Evolutionary conservation across 768 basidiomycete genomes (phyloP).

Genomic region (Boletus fagicola): DNA sequence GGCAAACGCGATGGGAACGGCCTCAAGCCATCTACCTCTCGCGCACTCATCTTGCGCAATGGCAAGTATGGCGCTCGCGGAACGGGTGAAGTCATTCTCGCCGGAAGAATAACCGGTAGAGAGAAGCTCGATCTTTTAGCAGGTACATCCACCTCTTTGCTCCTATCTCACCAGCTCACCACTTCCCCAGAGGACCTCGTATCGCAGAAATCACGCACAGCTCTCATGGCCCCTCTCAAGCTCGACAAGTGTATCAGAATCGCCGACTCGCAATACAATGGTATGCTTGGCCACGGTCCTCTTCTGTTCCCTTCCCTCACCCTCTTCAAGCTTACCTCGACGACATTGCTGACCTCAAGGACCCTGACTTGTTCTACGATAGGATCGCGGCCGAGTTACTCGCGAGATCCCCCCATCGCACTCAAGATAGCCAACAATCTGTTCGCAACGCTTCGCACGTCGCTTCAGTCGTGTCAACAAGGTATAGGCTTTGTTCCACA

Average conservation of each 20-base stretch:
- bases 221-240: slow-evolving; percentile 62
- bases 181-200: slow-evolving; percentile 60
- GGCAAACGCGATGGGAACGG: slow-evolving; percentile 49
- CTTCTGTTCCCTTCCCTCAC: slow-evolving; percentile 9
- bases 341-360: slow-evolving; percentile 64
- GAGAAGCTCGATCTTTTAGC: slow-evolving; percentile 80
- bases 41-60: slow-evolving; percentile 71
- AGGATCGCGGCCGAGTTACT: slow-evolving; percentile 56
- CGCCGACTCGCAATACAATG: slow-evolving; percentile 69
- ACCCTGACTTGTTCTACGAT: slow-evolving; percentile 59
- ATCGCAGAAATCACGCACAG: slow-evolving; percentile 48
- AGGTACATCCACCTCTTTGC: slow-evolving; percentile 41
- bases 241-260: slow-evolving; percentile 63
- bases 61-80: slow-evolving; percentile 72
- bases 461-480: slow-evolving; percentile 57
- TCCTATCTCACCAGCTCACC: not conserved
- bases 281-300: slow-evolving; percentile 38
- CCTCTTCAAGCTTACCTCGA: slow-evolving; percentile 57
- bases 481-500: slow-evolving; percentile 37
- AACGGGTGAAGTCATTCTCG: slow-evolving; percentile 61
- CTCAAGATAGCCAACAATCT: slow-evolving; percentile 30
- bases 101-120: slow-evolving; percentile 63
- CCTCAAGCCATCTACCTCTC: slow-evolving; percentile 62
- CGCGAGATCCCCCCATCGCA: slow-evolving; percentile 42
- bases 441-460: slow-evolving; percentile 48